Conservation (phyloP, 345 rosid genomes). For the Corymbia maculata region DNA sequence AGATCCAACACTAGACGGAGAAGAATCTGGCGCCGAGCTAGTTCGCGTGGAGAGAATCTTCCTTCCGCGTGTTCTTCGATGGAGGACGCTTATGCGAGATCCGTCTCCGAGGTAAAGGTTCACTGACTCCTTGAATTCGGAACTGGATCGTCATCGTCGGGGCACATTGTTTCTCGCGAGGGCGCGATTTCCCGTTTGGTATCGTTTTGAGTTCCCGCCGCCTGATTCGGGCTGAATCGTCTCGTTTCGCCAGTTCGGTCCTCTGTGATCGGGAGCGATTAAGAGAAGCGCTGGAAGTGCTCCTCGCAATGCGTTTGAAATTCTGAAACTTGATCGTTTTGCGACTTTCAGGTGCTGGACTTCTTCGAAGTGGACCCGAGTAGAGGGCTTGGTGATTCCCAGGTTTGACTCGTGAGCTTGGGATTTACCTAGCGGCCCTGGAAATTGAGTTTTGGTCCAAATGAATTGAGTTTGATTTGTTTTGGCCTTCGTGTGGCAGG, state of each 20-base stretch:
- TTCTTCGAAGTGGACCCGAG: constrained; percentile 70
- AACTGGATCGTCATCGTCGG: background rate
- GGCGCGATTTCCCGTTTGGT: background rate
- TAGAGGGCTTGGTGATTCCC: constrained; percentile 79
- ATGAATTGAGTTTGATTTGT: background rate
- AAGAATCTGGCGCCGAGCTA: background rate
- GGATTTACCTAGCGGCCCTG: background rate
- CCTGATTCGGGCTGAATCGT: background rate
- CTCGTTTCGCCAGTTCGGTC: background rate
- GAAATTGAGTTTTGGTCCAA: background rate
- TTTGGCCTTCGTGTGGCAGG: background rate
- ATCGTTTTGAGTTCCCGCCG: background rate
- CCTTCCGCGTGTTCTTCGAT: constrained; percentile 13
- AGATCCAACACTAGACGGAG: background rate
- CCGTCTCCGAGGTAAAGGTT: constrained; percentile 70
- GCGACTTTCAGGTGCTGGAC: constrained; percentile 61
- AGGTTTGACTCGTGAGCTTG: constrained; percentile 31
- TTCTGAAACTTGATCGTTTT: background rate
- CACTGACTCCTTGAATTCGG: background rate
- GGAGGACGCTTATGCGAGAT: constrained; percentile 97
- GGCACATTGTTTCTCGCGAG: background rate
- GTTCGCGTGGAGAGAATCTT: background rate
- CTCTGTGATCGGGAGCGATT: background rate
- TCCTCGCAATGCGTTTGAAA: background rate
- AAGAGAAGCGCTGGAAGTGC: background rate